Evolutionary conservation across 2,329 filamentous ascomycete species (phyloP).

Genomic region (Chaetomiaceae sp.): DNA sequence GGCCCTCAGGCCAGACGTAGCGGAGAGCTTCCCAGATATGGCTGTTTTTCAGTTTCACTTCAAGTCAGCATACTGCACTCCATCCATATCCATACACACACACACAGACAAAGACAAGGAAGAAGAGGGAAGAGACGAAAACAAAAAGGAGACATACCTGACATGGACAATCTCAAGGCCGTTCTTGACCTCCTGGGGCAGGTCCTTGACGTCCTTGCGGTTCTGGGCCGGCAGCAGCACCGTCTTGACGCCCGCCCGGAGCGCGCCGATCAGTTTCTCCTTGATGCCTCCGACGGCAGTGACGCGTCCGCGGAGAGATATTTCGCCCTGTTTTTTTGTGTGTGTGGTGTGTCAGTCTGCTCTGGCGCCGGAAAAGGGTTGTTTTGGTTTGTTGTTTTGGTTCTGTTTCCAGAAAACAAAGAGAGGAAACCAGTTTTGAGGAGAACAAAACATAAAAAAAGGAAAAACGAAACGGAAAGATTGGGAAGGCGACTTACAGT

Average conservation of each 20-base stretch:
- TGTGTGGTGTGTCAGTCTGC: too few relatives aligned
- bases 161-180: constrained; percentile 88
- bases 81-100: too few relatives aligned
- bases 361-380: too few relatives aligned
- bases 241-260: constrained; percentile 89
- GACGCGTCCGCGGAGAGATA: constrained; percentile 79
- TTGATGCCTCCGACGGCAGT: constrained; percentile 97
- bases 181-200: constrained; percentile 82
- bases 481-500: constrained; percentile 51
- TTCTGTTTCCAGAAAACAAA: not conserved
- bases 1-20: constrained; percentile 83
- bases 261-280: constrained; percentile 93
- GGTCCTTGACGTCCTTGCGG: constrained; percentile 83
- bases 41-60: constrained; percentile 40
- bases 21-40: constrained; percentile 94
- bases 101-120: too few relatives aligned
- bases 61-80: constrained; percentile 15
- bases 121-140: too few relatives aligned
- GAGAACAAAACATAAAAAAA: not conserved
- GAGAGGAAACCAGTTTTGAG: not conserved
- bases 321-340: constrained; percentile 54
- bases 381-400: too few relatives aligned
- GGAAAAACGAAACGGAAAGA: constrained; percentile 1
- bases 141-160: constrained; percentile 61
- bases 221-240: constrained; percentile 86